Percentiles rank a stretch among this genome's conserved stretches.
Conservation (phyloP, 164 flowering plant genomes). For the Chimonanthus salicifolius region DNA sequence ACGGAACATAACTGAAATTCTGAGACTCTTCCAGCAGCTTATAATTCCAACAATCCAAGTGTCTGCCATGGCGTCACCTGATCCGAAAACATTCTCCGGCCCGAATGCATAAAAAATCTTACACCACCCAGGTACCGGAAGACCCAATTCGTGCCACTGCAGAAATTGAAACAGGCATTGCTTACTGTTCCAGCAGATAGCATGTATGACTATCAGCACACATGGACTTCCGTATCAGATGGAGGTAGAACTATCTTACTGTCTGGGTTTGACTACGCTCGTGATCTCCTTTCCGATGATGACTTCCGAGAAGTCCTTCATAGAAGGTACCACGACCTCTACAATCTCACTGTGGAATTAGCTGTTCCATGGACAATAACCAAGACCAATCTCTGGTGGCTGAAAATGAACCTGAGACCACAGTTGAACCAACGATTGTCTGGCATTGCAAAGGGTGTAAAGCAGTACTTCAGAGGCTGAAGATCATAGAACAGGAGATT, state of each 20-base stretch:
- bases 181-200: constrained; percentile 85
- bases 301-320: constrained; percentile 86
- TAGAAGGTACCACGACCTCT: constrained; percentile 67
- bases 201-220: constrained; percentile 94
- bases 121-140: constrained; percentile 73
- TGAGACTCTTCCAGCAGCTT: constrained; percentile 67
- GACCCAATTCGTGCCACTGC: constrained; percentile 47
- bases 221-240: constrained; percentile 68
- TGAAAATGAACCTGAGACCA: constrained; percentile 27
- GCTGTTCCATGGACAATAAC: constrained; percentile 50
- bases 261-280: constrained; percentile 71
- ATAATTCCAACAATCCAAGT: constrained; percentile 77
- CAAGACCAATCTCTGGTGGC: constrained; percentile 19
- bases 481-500: constrained; percentile 81
- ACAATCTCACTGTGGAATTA: constrained; percentile 73
- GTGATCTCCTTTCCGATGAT: constrained; percentile 84
- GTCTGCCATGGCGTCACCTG: constrained; percentile 65
- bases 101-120: constrained; percentile 65
- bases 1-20: constrained; percentile 62
- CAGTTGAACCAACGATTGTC: constrained; percentile 58
- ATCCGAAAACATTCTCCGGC: constrained; percentile 61
- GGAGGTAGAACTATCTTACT: constrained; percentile 48
- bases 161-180: constrained; percentile 57
- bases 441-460: constrained; percentile 94
- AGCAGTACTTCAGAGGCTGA: constrained; percentile 67